Conservation (phyloP, 208 protist genomes). For the Trypanosoma lewisi region DNA sequence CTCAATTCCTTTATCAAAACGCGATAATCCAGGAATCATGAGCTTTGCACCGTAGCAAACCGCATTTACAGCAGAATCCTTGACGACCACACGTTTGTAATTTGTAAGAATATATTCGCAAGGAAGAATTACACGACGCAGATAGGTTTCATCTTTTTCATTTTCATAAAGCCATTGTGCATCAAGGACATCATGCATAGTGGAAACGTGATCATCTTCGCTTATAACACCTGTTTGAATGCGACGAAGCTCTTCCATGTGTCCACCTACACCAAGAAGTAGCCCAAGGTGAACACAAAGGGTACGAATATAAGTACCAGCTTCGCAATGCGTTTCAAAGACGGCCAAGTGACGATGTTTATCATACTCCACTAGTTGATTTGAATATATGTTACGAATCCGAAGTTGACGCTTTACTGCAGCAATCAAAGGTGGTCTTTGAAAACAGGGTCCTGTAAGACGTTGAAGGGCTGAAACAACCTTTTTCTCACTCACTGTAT, state of each 20-base stretch:
- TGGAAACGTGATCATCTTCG: slow-evolving; percentile 96
- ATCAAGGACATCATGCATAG: slow-evolving; percentile 99
- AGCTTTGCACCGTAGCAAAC: slow-evolving; percentile 99
- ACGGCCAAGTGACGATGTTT: slow-evolving; percentile 95
- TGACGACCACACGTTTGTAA: slow-evolving; percentile 99
- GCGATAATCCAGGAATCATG: slow-evolving; percentile 98
- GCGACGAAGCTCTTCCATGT: slow-evolving; percentile 99
- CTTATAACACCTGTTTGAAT: slow-evolving; percentile 96
- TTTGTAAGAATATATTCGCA: slow-evolving; percentile 97
- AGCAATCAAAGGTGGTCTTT: slow-evolving; percentile 98
- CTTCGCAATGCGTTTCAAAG: slow-evolving; percentile 99
- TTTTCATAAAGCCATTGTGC: slow-evolving; percentile 98
- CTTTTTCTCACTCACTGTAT: slow-evolving; percentile 87
- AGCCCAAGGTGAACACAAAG: slow-evolving; percentile 99
- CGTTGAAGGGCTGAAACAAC: slow-evolving; percentile 93
- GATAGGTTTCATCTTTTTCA: slow-evolving; percentile 96
- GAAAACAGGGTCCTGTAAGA: slow-evolving; percentile 98
- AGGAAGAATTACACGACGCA: slow-evolving; percentile 97
- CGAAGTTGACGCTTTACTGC: slow-evolving; percentile 98
- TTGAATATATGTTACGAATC: slow-evolving; percentile 99
- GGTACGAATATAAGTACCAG: slow-evolving; percentile 99
- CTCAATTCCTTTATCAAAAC: slow-evolving; percentile 97
- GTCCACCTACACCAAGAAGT: slow-evolving; percentile 96
- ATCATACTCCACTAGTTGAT: slow-evolving; percentile 99
- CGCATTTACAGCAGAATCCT: slow-evolving; percentile 99